Evolutionary conservation across 2,329 filamentous ascomycete genomes (phyloP), one percentile per base, ranked within the genome.

Genomic region (Cercospora brassicicola): DNA sequence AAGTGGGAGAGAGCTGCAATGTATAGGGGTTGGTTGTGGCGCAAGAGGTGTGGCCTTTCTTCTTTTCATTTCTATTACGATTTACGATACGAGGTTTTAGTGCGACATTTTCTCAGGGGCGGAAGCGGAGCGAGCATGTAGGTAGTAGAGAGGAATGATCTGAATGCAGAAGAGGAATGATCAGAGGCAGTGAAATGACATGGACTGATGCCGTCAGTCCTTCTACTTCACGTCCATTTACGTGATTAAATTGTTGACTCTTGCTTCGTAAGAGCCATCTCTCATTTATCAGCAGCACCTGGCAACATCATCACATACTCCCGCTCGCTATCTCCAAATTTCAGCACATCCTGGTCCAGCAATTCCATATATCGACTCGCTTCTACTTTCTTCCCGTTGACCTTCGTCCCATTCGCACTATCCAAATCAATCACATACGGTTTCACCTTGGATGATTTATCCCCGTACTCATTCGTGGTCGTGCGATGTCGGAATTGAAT

Each of bases 301-400:
- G 87, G 86, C 67, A 97, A 85, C 92, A 98, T 95, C 68, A 98
- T 80, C n/a, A 99, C 93, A 79, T 98, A 99, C 81, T 99, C 95
- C 75, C 93, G 88, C 67, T 91, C 91, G 77, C 93, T 97, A 68
- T 91, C 86, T 9, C 94, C 95, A 81, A 99, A 96, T 76, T 88
- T 88, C 67, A 99, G 79, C 77, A 99, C 88, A 79, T 99, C 95
- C 81, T 93, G 94, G 78, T 95, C 90, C 78, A 90, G 87, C 65
- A 98, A 81, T 80, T 99, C 94, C 62, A 97, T 82, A 79, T 93
- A 99, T 69, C 93, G 86, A 76, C 91, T 91, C 13, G 87, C 85
- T 1, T 92, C 91, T 3, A 96, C 82, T 74, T 82, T 84, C 69
- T 92, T 88, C 36, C 89, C 89, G 76, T 98, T 97, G 72, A 99